These are phyloP conservation scores for Peronospora farinosa DNA, from an alignment of 352 stramenopile genomes.

Conservation along the genomic window DNA sequence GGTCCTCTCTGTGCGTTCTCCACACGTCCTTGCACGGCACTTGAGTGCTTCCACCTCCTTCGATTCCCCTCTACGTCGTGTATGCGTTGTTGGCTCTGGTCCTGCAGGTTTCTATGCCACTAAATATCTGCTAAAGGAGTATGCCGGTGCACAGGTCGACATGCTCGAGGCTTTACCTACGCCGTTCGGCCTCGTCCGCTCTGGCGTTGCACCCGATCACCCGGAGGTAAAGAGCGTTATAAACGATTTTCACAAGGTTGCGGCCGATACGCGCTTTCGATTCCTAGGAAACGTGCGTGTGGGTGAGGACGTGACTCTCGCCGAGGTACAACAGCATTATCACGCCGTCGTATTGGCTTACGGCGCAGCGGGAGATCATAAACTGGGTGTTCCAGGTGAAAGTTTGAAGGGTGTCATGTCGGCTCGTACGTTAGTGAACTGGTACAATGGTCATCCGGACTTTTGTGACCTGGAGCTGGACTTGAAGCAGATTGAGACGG, in stretches of 20 bases:
- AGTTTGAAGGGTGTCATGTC: slow-evolving; percentile 66
- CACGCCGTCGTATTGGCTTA: slow-evolving; percentile 94
- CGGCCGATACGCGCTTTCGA: slow-evolving; percentile 65
- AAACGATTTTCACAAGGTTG: slow-evolving; percentile 93
- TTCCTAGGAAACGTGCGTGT: slow-evolving; percentile 90
- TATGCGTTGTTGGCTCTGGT: slow-evolving; percentile 88
- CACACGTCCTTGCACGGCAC: slow-evolving; percentile 1
- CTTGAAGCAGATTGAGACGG: slow-evolving; percentile 47
- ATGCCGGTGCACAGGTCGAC: slow-evolving; percentile 58
- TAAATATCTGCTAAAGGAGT: slow-evolving; percentile 91
- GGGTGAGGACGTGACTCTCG: slow-evolving; percentile 80
- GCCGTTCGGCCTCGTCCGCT: slow-evolving; percentile 94
- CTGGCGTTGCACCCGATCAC: slow-evolving; percentile 96
- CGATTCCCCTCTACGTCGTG: slow-evolving; percentile 34
- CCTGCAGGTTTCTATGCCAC: slow-evolving; percentile 90
- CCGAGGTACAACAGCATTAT: slow-evolving; percentile 87
- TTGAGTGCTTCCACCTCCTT: slow-evolving; percentile 6
- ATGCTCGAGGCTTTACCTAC: slow-evolving; percentile 93
- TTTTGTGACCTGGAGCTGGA: slow-evolving; percentile 83
- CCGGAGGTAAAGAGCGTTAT: slow-evolving; percentile 98
- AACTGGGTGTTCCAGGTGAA: slow-evolving; percentile 85
- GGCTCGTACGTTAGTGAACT: slow-evolving; percentile 95
- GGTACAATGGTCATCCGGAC: slow-evolving; percentile 98
- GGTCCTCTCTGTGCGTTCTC: background rate
- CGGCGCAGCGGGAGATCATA: slow-evolving; percentile 88